phyloP scores from a whole-genome alignment of 345 rosid species.

The Acer saccharum region DNA sequence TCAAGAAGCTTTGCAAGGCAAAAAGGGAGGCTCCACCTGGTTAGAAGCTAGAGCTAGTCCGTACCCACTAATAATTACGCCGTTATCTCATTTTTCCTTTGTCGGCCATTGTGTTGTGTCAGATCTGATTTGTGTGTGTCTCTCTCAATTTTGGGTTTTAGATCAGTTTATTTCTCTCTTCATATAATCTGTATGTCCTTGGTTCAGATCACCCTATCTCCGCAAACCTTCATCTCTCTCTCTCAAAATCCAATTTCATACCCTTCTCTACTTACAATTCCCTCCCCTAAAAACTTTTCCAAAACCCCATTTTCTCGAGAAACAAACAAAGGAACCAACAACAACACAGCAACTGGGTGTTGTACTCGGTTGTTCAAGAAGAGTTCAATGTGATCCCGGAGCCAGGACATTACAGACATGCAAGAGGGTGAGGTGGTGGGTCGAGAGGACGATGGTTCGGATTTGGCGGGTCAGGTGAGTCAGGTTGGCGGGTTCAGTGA shows the following conservation, averaged over 20 bases:
- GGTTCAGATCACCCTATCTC: too few species aligned
- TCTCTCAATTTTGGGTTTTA: too few species aligned
- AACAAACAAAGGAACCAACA: conserved; percentile 38
- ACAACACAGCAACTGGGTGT: conserved; percentile 26
- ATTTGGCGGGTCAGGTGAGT: conserved; percentile 53
- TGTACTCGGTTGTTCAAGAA: conserved; percentile 48
- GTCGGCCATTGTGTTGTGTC: too few species aligned
- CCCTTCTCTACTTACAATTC: conserved; percentile 18
- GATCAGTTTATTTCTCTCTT: too few species aligned
- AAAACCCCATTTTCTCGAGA: conserved; percentile 34
- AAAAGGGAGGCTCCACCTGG: too few species aligned
- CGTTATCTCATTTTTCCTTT: too few species aligned
- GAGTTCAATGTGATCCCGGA: conserved; percentile 66
- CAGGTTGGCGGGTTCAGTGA: conserved; percentile 65
- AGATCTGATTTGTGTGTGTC: too few species aligned
- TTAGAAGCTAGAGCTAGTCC: too few species aligned
- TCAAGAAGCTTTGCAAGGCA: too few species aligned
- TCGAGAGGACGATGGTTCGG: conserved; percentile 51
- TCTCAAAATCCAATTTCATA: conserved; percentile 46
- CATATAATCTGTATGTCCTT: too few species aligned
- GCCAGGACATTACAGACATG: conserved; percentile 52
- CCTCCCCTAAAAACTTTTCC: conserved; percentile 28
- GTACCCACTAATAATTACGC: too few species aligned
- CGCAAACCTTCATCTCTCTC: conserved; percentile 53
- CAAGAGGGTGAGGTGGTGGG: conserved; percentile 55